These are phyloP conservation scores for Aschersonia sp. DNA, from an alignment of 2,329 filamentous ascomycete species.

Conservation along the genomic window DNA sequence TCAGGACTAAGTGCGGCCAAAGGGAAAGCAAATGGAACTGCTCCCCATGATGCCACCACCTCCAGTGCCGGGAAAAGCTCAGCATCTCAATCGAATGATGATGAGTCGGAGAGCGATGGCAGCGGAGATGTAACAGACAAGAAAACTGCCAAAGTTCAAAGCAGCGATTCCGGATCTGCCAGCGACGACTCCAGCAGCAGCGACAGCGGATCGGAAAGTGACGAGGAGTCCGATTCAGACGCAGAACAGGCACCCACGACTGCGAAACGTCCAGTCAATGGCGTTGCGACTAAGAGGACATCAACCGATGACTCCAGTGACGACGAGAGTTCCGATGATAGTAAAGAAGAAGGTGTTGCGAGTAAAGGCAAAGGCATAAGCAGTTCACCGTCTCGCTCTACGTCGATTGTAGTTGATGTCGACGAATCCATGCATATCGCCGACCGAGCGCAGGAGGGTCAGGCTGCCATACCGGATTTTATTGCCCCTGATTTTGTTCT, in stretches of 20 bases:
- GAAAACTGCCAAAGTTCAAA: slow-evolving; percentile 4
- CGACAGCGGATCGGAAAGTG: slow-evolving; percentile 9
- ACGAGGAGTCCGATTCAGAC: not conserved
- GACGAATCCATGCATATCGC: slow-evolving; percentile 26
- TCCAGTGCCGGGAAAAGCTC: slow-evolving; percentile 9
- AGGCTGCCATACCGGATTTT: slow-evolving; percentile 27
- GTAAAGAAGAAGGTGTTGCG: slow-evolving; percentile 1
- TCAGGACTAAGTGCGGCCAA: slow-evolving; percentile 9
- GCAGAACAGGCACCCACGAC: slow-evolving; percentile 8
- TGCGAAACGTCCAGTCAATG: slow-evolving; percentile 3
- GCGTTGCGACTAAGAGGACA: slow-evolving; percentile 4
- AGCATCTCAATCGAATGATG: slow-evolving; percentile 10
- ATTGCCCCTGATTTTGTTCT: slow-evolving; percentile 38
- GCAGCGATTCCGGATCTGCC: not conserved
- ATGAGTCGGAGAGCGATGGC: slow-evolving; percentile 2
- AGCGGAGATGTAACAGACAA: slow-evolving; percentile 5
- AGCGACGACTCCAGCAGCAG: slow-evolving; percentile 10
- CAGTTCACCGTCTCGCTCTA: slow-evolving; percentile 2
- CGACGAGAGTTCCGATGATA: slow-evolving; percentile 10
- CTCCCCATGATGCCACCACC: slow-evolving; percentile 1
- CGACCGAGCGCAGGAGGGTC: slow-evolving; percentile 14
- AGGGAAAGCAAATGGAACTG: slow-evolving; percentile 2
- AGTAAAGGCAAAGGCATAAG: not conserved
- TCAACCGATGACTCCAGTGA: slow-evolving; percentile 11
- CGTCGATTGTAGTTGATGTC: slow-evolving; percentile 14